Conservation (phyloP, 2,329 filamentous ascomycete species). For the Colletotrichum melonis region DNA sequence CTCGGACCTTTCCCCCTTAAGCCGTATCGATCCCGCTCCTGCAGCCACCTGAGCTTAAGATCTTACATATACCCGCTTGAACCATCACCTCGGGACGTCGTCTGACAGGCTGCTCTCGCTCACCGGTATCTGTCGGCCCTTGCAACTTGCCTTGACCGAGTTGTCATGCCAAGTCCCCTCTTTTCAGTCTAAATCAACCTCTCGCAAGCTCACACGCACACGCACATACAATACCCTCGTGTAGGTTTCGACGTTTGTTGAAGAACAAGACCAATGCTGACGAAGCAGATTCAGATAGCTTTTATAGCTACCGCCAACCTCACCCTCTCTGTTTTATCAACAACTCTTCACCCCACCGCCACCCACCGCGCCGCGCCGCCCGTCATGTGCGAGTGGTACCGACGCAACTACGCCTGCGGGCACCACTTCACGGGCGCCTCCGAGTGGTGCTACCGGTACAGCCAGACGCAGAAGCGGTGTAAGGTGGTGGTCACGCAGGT, state of each 20-base stretch:
- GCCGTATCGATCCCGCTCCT: conserved; percentile 9
- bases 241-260: conserved; percentile 1
- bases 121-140: conserved; percentile 33
- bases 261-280: not conserved
- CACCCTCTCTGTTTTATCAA: not conserved
- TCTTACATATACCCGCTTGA: conserved; percentile 35
- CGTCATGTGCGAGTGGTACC: conserved; percentile 37
- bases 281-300: not conserved
- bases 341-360: not conserved
- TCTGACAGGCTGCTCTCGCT: conserved; percentile 26
- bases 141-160: conserved; percentile 30
- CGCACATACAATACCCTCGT: not conserved
- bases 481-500: conserved; percentile 31
- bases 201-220: not conserved
- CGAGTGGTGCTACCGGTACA: conserved; percentile 36
- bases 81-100: conserved; percentile 30
- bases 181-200: conserved; percentile 21
- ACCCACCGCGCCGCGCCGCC: not conserved
- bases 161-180: conserved; percentile 30
- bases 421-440: conserved; percentile 36
- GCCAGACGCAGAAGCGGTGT: conserved; percentile 35
- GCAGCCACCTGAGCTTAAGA: conserved; percentile 27
- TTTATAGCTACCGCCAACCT: not conserved
- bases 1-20: conserved; percentile 6
- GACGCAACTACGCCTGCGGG: conserved; percentile 37